Percentiles rank a stretch among this genome's conserved stretches.
Conservation (phyloP, 2,329 filamentous ascomycete species). For the Gaeumannomyces sp. region DNA sequence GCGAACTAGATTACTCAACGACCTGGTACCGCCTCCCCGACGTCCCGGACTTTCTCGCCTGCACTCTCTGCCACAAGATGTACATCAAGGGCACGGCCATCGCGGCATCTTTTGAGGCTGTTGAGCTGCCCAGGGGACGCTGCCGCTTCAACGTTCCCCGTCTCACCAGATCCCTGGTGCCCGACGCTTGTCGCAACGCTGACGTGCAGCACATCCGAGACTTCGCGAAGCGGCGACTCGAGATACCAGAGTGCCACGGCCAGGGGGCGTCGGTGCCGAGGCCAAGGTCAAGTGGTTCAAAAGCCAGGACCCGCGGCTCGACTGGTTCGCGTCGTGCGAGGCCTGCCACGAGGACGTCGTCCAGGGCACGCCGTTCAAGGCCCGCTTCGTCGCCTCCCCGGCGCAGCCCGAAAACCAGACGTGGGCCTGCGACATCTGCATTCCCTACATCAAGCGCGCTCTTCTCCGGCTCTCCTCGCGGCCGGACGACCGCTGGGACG, state of each 20-base stretch:
- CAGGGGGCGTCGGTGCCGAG: background rate
- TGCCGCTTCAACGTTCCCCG: slow-evolving; percentile 2
- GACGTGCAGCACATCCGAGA: background rate
- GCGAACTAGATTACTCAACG: background rate
- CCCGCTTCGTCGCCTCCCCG: background rate
- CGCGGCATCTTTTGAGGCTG: background rate
- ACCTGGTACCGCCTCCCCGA: slow-evolving; percentile 2
- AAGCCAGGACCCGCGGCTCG: background rate
- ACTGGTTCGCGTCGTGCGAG: slow-evolving; percentile 4
- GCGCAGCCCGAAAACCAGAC: background rate
- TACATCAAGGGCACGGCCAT: background rate
- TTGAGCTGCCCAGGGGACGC: background rate
- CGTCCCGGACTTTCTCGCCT: background rate
- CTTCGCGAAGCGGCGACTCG: background rate
- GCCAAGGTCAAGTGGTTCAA: background rate
- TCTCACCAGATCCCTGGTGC: background rate
- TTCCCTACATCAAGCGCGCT: background rate
- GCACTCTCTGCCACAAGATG: slow-evolving; percentile 3
- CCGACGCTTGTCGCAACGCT: background rate
- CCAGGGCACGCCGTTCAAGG: background rate
- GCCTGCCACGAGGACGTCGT: slow-evolving; percentile 6
- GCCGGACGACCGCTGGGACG: background rate
- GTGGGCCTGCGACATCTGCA: slow-evolving; percentile 1
- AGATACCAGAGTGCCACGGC: background rate
- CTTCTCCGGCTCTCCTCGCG: background rate